A percentile compares a stretch with the other conserved stretches of the same genome.
Conservation (phyloP, 2,329 filamentous ascomycete species). For the Hysterium pulicare region DNA sequence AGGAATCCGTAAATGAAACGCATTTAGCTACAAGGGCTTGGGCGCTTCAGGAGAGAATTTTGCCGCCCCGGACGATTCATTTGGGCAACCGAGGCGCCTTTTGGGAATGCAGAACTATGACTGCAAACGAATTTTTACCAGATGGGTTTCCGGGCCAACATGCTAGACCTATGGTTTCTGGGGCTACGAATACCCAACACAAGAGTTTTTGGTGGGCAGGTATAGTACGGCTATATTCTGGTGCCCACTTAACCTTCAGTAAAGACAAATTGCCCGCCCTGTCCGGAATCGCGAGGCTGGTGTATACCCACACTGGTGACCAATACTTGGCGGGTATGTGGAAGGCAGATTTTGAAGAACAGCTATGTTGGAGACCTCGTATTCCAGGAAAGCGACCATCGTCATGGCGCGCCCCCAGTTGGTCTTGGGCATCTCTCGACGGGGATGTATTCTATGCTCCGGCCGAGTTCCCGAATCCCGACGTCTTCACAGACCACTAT, state of each 20-base stretch:
- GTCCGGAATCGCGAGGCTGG: slow-evolving; percentile 2
- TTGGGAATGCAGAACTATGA: slow-evolving; percentile 3
- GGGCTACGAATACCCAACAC: neutral
- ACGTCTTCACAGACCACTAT: neutral
- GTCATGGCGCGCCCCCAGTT: neutral
- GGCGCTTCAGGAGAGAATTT: slow-evolving; percentile 6
- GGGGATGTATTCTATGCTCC: neutral
- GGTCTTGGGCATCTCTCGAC: slow-evolving; percentile 1
- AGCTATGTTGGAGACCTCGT: neutral
- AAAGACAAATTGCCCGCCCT: slow-evolving; percentile 7
- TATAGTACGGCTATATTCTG: slow-evolving; percentile 1
- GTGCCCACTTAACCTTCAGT: neutral
- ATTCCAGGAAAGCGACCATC: neutral
- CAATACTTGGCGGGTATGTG: slow-evolving; percentile 5
- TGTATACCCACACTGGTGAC: slow-evolving; percentile 1
- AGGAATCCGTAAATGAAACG: neutral
- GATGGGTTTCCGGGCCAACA: neutral
- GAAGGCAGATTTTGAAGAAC: neutral
- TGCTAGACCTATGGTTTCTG: neutral
- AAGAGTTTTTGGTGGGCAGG: no score
- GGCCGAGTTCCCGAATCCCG: neutral
- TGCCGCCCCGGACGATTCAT: slow-evolving; percentile 5
- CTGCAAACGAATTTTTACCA: slow-evolving; percentile 3
- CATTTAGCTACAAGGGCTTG: slow-evolving; percentile 5
- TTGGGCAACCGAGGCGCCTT: slow-evolving; percentile 2